Evolutionary conservation across 2,329 filamentous ascomycete species (phyloP).

Genomic region (Alternaria dauci): DNA sequence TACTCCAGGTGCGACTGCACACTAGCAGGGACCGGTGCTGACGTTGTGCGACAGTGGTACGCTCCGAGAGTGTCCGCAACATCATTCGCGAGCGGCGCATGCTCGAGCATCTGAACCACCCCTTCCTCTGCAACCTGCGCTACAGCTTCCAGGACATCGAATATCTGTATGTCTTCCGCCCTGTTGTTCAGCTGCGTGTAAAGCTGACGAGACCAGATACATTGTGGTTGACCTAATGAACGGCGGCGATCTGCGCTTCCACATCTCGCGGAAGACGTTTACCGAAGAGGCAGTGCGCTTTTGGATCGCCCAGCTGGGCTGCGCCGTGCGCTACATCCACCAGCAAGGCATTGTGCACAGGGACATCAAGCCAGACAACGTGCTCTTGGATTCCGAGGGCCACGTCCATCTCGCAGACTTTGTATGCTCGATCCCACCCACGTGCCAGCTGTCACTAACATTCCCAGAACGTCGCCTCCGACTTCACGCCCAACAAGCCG

Average conservation of each 20-base stretch:
- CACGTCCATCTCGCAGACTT: conserved; percentile 99
- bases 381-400: conserved; percentile 53
- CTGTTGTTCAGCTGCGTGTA: background rate
- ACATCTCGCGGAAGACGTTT: conserved; percentile 97
- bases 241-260: conserved; percentile 93
- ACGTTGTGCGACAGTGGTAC: conserved; percentile 73
- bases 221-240: conserved; percentile 98
- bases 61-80: conserved; percentile 96
- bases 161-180: conserved; percentile 77
- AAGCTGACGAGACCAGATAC: conserved; percentile 63
- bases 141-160: conserved; percentile 99
- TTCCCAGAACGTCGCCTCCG: conserved; percentile 89
- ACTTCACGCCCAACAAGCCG: conserved; percentile 81
- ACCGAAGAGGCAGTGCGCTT: conserved; percentile 97
- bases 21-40: conserved; percentile 26
- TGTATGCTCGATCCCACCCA: conserved; percentile 62
- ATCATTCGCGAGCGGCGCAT: conserved; percentile 97
- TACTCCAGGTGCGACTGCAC: conserved; percentile 23
- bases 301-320: conserved; percentile 95
- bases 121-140: conserved; percentile 96
- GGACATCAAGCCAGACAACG: conserved; percentile 55
- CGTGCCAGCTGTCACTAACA: conserved; percentile 47
- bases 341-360: conserved; percentile 54
- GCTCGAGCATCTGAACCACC: conserved; percentile 97
- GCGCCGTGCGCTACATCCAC: conserved; percentile 72